Percentiles rank a stretch among this genome's conserved stretches.
These are phyloP conservation scores for Mycena kentingensis DNA, from an alignment of 768 basidiomycete species.

Conservation along the genomic window DNA sequence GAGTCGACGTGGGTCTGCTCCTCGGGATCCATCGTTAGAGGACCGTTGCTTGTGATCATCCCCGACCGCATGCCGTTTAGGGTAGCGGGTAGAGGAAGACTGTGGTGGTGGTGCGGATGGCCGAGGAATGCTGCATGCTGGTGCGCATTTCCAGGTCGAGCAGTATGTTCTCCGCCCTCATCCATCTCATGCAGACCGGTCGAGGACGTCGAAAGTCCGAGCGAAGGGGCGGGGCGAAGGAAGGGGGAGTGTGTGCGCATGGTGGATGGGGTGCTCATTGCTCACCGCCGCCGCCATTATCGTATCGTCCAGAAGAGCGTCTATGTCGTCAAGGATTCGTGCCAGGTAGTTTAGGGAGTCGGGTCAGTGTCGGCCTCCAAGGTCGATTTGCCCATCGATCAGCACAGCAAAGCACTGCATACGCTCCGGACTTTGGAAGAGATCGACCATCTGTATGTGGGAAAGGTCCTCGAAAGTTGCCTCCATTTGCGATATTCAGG, in stretches of 20 bases:
- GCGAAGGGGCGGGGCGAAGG: slow-evolving; percentile 30
- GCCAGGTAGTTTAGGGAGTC: too few relatives aligned
- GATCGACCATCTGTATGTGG: too few relatives aligned
- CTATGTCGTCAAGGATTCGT: too few relatives aligned
- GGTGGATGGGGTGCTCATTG: background rate
- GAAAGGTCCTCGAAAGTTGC: too few relatives aligned
- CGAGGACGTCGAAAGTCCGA: slow-evolving; percentile 43
- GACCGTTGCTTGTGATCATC: slow-evolving; percentile 1
- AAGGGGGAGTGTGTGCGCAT: slow-evolving; percentile 16
- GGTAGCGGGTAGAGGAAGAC: slow-evolving; percentile 14
- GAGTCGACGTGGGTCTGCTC: background rate
- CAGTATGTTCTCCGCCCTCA: slow-evolving; percentile 47
- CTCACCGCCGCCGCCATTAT: too few relatives aligned
- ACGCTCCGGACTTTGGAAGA: too few relatives aligned
- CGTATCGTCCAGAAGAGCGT: too few relatives aligned
- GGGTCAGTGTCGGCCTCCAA: too few relatives aligned
- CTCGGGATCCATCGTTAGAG: slow-evolving; percentile 18
- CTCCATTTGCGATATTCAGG: too few relatives aligned
- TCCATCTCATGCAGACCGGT: slow-evolving; percentile 27
- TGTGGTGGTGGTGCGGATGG: slow-evolving; percentile 22
- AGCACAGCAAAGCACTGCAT: too few relatives aligned
- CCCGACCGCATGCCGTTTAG: slow-evolving; percentile 5
- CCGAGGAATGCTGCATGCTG: slow-evolving; percentile 46
- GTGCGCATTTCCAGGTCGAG: slow-evolving; percentile 51
- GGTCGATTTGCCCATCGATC: too few relatives aligned